Base-by-base conservation (phyloP, 495 filamentous ascomycete genomes). In the Gamarada debralockiae region DNA sequence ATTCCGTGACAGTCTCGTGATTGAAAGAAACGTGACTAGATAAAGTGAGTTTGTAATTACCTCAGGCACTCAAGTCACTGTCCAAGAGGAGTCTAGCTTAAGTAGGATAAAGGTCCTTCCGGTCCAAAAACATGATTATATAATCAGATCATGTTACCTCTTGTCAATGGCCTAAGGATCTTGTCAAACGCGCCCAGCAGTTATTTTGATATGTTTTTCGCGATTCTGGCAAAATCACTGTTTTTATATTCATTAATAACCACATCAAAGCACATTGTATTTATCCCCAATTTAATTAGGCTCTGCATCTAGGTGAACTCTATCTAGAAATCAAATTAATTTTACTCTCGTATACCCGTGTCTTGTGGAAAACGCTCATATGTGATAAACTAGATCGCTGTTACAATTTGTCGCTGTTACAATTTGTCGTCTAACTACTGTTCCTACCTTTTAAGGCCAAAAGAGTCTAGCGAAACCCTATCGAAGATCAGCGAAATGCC, bases 201-300 rank as follows among this genome's bases (percentile, higher is more conserved):
- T 46, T 46, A 15, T 42, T 42, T 42, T 42, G n/a, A 41, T 41
- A 15, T 42, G 39, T 42, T 42, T 42, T 46, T 46, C 42, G 42
- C 42, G 42, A 20, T 46, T 46, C 42, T 25, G 20, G 42, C 9
- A 46, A 25, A 22, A 46, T 46, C 42, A 14, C 42, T 13, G 10
- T 46, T 46, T 25, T 46, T 20, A 46, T 46, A 46, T 46, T 15
- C 25, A 46, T 20, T 20, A 46, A 46, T 46, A 46, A 25, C 42
- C 42, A 14, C 42, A 25, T 46, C 20, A 29, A 46, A 46, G 17
- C 42, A 46, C 5, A 46, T 25, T 20, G 21, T 4, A 46, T 46
- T 24, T 25, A 25, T 46, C 25, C 25, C 25, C 17, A 46, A 46
- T 46, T 46, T 46, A 8, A 46, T 20, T 46, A 20, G 25, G 42